Base-by-base conservation (phyloP, 2,329 filamentous ascomycete species). In the Nothophoma quercina region DNA sequence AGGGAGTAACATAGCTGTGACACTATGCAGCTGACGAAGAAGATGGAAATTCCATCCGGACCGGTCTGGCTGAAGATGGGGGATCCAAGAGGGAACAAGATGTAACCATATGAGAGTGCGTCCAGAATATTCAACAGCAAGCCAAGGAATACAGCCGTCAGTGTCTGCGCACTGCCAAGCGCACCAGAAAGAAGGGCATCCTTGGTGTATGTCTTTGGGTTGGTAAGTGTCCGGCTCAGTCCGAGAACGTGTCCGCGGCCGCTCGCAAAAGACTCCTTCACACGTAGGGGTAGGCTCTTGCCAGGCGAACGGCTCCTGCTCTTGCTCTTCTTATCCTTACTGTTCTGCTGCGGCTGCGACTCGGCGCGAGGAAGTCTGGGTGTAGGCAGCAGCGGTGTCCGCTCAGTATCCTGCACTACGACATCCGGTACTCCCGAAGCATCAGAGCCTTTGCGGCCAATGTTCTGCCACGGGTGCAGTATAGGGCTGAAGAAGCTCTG, bases 1-100 rank as follows among this genome's bases (percentile, higher is more conserved):
- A 83, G 82, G 0, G 93, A 97, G 71, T 93, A 98, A 13, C 91
- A 89, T 43, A 99, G 75, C 71, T 99, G 95, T 0, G 95, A 90
- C 32, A 98, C 84, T 58, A 99, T 96, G 51, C 93, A 97, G 81
- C 93, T 97, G 63, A 99, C 90, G 73, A 98, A 99, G 78, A 98
- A 99, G 76, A 99, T 97, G 0, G 95, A 96, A 49, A 99, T 96
- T 19, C 95, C 95, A 50, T 96, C 93, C 0, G 93, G 88, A 1
- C 93, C 95, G 6, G 98, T 85, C 57, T 88, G 84, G 22, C 88
- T 85, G 72, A 99, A 99, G 16, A 96, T 83, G 7, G 90, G 86
- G 58, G 90, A 89, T 6, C 93, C 93, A 0, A 99, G 81, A 0
- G 95, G 95, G 62, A 99, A 99, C 10, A 99, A 78, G 66, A 97